Conservation (phyloP, 2,329 filamentous ascomycete species). For the Paracamarosporium sp. region DNA sequence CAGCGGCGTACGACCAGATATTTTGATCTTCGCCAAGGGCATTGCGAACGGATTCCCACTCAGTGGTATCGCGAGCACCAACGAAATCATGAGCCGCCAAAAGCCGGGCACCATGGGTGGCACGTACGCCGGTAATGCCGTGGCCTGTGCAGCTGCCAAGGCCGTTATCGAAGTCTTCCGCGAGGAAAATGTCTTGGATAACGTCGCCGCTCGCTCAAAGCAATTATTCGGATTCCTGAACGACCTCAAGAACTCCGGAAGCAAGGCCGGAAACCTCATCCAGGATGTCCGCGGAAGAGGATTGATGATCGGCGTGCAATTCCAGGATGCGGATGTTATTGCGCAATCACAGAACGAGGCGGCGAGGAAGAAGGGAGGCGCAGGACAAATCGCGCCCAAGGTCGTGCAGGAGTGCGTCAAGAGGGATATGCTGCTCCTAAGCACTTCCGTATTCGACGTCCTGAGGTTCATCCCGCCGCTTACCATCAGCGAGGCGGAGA, state of each 20-base stretch:
- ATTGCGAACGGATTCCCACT: conserved; percentile 39
- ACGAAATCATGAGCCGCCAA: conserved; percentile 34
- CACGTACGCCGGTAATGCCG: conserved; percentile 37
- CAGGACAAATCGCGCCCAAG: conserved; percentile 33
- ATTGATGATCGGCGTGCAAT: conserved; percentile 38
- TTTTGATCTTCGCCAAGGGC: conserved; percentile 50
- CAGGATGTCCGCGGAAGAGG: conserved; percentile 35
- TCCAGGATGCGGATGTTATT: conserved; percentile 25
- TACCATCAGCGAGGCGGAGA: conserved; percentile 34
- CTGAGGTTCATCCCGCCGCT: conserved; percentile 36
- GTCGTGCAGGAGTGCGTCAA: conserved; percentile 36
- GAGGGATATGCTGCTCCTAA: conserved; percentile 36
- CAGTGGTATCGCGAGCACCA: conserved; percentile 34
- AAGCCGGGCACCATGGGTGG: conserved; percentile 39
- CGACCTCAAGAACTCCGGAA: conserved; percentile 28
- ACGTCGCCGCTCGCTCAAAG: conserved; percentile 33
- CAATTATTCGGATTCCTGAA: conserved; percentile 34
- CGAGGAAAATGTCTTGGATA: conserved; percentile 35
- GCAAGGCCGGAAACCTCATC: conserved; percentile 35
- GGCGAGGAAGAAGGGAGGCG: conserved; percentile 14
- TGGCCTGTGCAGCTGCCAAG: conserved; percentile 35
- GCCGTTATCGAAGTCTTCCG: conserved; percentile 33
- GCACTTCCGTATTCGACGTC: conserved; percentile 39
- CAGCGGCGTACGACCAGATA: conserved; percentile 51
- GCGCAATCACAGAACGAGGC: conserved; percentile 28